A percentile compares a stretch with the other conserved stretches of the same genome.
Evolutionary conservation across 73 alveolate species (phyloP).

Genomic region (Paramecium pentaurelia): DNA sequence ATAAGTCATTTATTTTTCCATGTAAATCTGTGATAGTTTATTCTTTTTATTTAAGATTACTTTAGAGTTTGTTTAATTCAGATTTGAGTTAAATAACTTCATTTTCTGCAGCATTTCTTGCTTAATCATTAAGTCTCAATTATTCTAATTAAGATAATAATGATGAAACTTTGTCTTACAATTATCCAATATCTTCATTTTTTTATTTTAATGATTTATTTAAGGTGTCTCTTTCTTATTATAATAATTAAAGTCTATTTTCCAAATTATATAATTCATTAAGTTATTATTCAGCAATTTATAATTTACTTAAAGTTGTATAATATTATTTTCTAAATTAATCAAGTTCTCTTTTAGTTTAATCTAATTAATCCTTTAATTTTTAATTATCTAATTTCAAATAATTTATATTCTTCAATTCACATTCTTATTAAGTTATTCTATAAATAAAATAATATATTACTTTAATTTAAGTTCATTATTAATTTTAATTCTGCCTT

Average conservation of each 20-base stretch:
- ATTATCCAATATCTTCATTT: background rate
- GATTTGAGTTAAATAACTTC: background rate
- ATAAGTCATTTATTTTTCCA: background rate
- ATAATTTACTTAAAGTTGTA: conserved; percentile 34
- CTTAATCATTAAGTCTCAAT: background rate
- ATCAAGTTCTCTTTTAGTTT: conserved; percentile 2
- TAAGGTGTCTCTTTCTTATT: background rate
- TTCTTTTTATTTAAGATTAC: background rate
- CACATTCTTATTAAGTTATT: background rate
- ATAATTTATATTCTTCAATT: background rate
- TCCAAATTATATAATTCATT: background rate
- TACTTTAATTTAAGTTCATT: background rate
- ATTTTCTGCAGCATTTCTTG: background rate
- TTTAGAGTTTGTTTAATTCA: background rate
- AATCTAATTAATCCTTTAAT: conserved; percentile 22
- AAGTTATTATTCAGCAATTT: background rate
- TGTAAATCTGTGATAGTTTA: background rate
- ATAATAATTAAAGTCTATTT: background rate
- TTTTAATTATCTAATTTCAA: background rate
- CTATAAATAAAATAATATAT: background rate
- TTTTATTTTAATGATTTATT: background rate
- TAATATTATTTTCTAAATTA: background rate
- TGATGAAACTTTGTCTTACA: background rate
- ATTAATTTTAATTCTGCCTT: background rate
- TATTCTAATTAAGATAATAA: background rate